Base-by-base conservation (phyloP, 805 yeast species). In the Starmera dryadoides region DNA sequence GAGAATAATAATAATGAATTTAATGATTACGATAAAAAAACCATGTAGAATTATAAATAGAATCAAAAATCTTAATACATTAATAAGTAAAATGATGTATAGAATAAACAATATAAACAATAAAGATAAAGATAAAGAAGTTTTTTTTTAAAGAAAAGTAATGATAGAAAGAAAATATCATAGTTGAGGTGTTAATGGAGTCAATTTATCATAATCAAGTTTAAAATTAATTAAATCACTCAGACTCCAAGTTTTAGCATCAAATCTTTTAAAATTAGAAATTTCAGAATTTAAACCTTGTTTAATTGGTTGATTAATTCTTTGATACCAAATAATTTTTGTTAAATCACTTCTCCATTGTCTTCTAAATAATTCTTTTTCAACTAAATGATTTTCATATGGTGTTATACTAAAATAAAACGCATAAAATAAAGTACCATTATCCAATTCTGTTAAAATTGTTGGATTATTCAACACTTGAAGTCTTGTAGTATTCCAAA, bases 351-450 rank as follows among this genome's bases (percentile, higher is more conserved):
- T 75, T 37, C 77, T 69, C 98, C 98, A 91, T 32, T 88, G 85
- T 50, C 96, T 73, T 44, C 71, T 70, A 44, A 65, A 55, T 44
- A 91, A 70, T 62, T 93, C 98, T 49, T 76, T 69, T 5, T 95
- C 88, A 1, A 96, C 85, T 37, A 79, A 63, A 45, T 69, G 73
- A 53, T 81, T 87, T 49, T 81, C 81, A 52, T 79, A 79, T 11
- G 83, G 71, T 17, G 84, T 84, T 50, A 77, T 79, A 36, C 66
- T 62, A 44, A 86, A 93, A 64, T 93, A 93, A 64, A 88, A 93
- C 32, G 89, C 84, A 67, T 86, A 93, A 52, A 91, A 91, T 49
- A 93, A 63, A 4, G 96, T 86, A 54, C 85, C 96, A 29, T 79
- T 69, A 52, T 85, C 91, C 52, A 87, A 76, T 49, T 80, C 83